These are phyloP conservation scores for Ascosphaera acerosa DNA, from an alignment of 2,329 filamentous ascomycete genomes.

Conservation along the genomic window DNA sequence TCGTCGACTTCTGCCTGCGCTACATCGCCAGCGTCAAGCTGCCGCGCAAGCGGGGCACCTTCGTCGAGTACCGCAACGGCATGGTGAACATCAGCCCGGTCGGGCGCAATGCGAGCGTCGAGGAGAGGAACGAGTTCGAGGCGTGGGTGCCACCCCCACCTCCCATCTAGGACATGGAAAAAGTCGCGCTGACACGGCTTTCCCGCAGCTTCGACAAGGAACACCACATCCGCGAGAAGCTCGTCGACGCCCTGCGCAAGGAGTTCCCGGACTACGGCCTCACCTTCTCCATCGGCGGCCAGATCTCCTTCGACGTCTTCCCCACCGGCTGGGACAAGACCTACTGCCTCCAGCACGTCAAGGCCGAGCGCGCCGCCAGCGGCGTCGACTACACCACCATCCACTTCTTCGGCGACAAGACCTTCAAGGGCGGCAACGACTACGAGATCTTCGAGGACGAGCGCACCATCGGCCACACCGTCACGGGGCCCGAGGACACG, in stretches of 20 bases:
- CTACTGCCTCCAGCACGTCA: conserved; percentile 75
- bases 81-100: conserved; percentile 40
- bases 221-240: conserved; percentile 47
- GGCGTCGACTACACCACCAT: conserved; percentile 49
- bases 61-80: conserved; percentile 39
- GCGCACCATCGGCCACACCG: conserved; percentile 63
- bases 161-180: no score
- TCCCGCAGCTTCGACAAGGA: conserved; percentile 49
- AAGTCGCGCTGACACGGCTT: no score
- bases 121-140: conserved; percentile 65
- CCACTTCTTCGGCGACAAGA: conserved; percentile 98
- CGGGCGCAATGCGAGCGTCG: conserved; percentile 53
- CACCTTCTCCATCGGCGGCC: conserved; percentile 86
- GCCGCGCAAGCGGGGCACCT: conserved; percentile 38
- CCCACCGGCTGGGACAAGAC: conserved; percentile 96
- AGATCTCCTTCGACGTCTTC: conserved; percentile 98
- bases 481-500: conserved; percentile 61
- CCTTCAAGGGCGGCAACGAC: conserved; percentile 73
- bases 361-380: conserved; percentile 47
- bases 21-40: conserved; percentile 36
- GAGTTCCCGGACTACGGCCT: conserved; percentile 62
- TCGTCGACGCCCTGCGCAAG: conserved; percentile 54
- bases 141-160: no score
- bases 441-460: conserved; percentile 74
- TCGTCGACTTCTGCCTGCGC: conserved; percentile 32